A percentile compares a stretch with the other conserved stretches of the same genome.
These are phyloP conservation scores for Auricularia heimuer DNA, from an alignment of 768 basidiomycete genomes.

Conservation along the genomic window DNA sequence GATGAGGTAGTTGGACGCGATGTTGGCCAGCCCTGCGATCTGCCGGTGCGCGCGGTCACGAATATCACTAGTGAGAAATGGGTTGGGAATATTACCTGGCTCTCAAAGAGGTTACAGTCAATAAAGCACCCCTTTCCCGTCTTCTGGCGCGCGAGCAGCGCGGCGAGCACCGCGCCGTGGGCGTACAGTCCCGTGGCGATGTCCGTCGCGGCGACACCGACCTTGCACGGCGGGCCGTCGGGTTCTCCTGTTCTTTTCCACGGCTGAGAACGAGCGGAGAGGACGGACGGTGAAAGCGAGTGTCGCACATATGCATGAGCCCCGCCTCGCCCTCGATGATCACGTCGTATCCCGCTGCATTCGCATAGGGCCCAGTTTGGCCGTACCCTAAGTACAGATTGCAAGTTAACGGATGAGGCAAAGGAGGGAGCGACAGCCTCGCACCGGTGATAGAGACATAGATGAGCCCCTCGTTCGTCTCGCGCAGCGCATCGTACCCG, in stretches of 20 bases:
- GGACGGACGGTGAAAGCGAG: constrained; percentile 6
- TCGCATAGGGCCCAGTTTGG: constrained; percentile 82
- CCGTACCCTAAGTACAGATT: constrained; percentile 46
- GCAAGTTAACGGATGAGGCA: constrained; percentile 17
- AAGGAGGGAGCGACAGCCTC: no score
- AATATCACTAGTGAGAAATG: no score
- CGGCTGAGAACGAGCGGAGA: constrained; percentile 8
- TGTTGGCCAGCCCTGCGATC: constrained; percentile 86
- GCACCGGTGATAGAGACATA: constrained; percentile 85
- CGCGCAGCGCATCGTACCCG: constrained; percentile 71
- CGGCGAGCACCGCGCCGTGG: constrained; percentile 89
- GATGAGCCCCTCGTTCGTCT: constrained; percentile 69
- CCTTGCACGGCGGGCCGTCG: constrained; percentile 78
- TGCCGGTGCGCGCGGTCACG: constrained; percentile 21
- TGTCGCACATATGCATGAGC: constrained; percentile 79
- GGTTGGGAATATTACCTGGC: constrained; percentile 45
- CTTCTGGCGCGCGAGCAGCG: constrained; percentile 65
- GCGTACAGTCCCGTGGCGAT: constrained; percentile 83
- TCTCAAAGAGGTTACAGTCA: constrained; percentile 87
- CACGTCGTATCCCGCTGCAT: constrained; percentile 83
- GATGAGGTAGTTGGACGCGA: constrained; percentile 89
- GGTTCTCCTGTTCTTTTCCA: constrained; percentile 71
- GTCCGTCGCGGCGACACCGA: constrained; percentile 92
- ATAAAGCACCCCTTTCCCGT: constrained; percentile 87
- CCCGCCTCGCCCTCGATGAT: constrained; percentile 88